phyloP scores from a whole-genome alignment of 305 asterid species.

The Fraxinus angustifolia region DNA sequence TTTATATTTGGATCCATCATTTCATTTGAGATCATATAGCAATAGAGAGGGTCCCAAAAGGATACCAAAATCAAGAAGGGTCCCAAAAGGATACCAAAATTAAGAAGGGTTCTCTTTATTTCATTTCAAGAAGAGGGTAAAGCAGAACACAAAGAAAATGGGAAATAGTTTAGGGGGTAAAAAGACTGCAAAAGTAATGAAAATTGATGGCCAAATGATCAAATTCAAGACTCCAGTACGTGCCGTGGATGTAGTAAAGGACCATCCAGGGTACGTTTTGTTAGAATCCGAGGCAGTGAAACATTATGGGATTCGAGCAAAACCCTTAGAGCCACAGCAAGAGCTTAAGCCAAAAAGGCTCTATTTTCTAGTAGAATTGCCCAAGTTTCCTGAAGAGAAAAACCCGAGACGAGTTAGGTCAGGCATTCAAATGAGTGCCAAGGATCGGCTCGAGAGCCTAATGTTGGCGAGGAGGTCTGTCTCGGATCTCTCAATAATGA shows the following conservation, averaged over 20 bases:
- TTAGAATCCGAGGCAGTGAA: slow-evolving; percentile 83
- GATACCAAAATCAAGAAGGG: too few species aligned
- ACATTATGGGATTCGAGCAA: slow-evolving; percentile 73
- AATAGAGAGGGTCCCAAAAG: background rate
- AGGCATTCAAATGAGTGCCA: slow-evolving; percentile 87
- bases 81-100: background rate
- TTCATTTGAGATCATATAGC: background rate
- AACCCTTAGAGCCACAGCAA: slow-evolving; percentile 73
- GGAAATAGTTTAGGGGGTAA: slow-evolving; percentile 73
- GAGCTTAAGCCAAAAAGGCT: slow-evolving; percentile 71
- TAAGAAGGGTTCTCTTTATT: background rate
- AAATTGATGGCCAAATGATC: slow-evolving; percentile 65
- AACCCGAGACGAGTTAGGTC: slow-evolving; percentile 57
- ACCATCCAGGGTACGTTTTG: slow-evolving; percentile 61
- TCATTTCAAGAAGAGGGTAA: background rate
- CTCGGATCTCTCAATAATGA: slow-evolving; percentile 68
- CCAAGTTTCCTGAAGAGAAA: slow-evolving; percentile 45
- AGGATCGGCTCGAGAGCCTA: slow-evolving; percentile 84
- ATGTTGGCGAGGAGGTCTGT: slow-evolving; percentile 73
- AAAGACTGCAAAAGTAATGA: slow-evolving; percentile 71
- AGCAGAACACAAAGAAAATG: slow-evolving; percentile 30
- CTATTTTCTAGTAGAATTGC: slow-evolving; percentile 74
- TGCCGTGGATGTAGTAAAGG: slow-evolving; percentile 58
- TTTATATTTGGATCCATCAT: slow-evolving; percentile 10
- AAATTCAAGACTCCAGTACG: slow-evolving; percentile 60